These are phyloP conservation scores for Akanthomyces uredinophilus DNA, from an alignment of 2,329 filamentous ascomycete species.

Conservation along the genomic window DNA sequence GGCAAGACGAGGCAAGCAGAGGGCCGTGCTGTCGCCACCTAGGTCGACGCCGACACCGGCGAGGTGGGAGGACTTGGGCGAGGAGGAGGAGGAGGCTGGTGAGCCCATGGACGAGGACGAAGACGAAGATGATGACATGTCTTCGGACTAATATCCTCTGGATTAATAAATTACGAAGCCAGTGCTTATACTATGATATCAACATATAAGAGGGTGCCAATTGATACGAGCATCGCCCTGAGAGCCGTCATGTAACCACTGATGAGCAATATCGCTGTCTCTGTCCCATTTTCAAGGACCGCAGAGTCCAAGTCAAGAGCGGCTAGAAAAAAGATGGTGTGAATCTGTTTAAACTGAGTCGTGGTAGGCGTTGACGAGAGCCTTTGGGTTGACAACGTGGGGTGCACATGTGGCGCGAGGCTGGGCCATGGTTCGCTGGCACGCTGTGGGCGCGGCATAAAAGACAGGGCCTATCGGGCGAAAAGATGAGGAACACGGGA, in stretches of 20 bases:
- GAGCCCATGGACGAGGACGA: slow-evolving; percentile 23
- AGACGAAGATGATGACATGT: slow-evolving; percentile 20
- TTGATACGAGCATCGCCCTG: background rate
- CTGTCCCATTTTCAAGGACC: no score
- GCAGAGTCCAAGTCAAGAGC: no score
- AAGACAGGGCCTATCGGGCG: background rate
- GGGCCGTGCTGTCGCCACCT: background rate
- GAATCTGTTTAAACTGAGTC: background rate
- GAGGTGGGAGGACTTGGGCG: slow-evolving; percentile 14
- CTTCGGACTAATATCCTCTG: slow-evolving; percentile 20
- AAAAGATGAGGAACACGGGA: background rate
- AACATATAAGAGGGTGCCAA: background rate
- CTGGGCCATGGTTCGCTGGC: background rate
- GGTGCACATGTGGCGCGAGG: background rate
- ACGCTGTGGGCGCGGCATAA: background rate
- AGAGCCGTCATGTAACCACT: background rate
- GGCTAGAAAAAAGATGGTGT: background rate
- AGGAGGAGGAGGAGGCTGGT: slow-evolving; percentile 19
- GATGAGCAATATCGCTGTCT: no score
- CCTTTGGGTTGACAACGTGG: slow-evolving; percentile 7
- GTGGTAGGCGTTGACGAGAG: background rate
- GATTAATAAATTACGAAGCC: background rate
- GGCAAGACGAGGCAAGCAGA: background rate
- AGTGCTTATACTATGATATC: background rate
- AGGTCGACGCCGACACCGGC: slow-evolving; percentile 15